Evolutionary conservation across 495 filamentous ascomycete species (phyloP), one percentile per base, ranked within the genome.

Genomic region (Neurospora africana): DNA sequence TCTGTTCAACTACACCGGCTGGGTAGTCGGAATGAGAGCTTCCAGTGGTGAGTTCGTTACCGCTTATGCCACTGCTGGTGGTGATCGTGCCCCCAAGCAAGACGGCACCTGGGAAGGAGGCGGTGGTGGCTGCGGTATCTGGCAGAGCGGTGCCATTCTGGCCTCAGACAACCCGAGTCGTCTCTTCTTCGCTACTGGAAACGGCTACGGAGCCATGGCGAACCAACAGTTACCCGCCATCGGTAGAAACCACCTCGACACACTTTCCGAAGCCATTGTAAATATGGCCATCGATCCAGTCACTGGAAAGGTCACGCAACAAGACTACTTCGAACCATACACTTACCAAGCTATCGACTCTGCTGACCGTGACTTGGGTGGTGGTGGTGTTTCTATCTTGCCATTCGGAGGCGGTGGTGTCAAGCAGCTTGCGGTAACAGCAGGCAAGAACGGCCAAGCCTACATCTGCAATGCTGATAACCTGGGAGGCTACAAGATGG

Each of bases 401-500:
- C 79, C 72, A 67, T 84, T 83, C 74, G 70, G 68, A 9, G 79
- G 79, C 30, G 72, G 71, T 23, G 74, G 76, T 37, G 76, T 81
- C 61, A 69, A 72, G 27, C 72, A 76, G 40, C 69, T 83, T 36
- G 80, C 74, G 13, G 75, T 80, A 11, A 76, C 77, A 30, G 74
- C 74, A 8, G 81, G 82, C 1, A 83, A 82, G 72, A 80, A 78
- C 58, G 79, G 82, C 40, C 76, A 81, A 67, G 76, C 75, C 47
- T 83, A 81, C 69, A 74, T 82, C 33, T 69, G 81, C n/a, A 80
- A 83, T 70, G 76, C 74, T 5, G 79, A 83, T 69, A 82, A 83
- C 30, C 72, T 84, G 2, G 82, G 82, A 35, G 80, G 78, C 76
- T 80, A 65, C 76, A 76, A 47, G 71, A 68, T 71, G 74, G 70